phyloP scores from a whole-genome alignment of 1,284 basidiomycete species.

The Malassezia nana region DNA sequence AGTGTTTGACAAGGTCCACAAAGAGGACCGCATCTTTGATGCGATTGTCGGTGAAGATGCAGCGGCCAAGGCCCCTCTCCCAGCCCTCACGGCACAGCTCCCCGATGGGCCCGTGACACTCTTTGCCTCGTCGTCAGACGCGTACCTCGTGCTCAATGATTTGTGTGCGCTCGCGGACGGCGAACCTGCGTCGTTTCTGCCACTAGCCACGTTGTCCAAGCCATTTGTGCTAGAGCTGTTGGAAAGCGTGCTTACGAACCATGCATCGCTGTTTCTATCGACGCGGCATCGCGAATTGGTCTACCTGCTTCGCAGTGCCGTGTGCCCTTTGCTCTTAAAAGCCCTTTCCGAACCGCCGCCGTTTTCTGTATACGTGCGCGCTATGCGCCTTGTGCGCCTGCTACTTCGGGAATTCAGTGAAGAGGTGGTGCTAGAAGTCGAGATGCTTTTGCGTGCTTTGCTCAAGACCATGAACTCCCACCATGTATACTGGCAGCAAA shows the following conservation, averaged over 20 bases:
- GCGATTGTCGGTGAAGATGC: constrained; percentile 39
- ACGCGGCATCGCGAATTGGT: constrained; percentile 63
- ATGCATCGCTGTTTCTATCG: constrained; percentile 64
- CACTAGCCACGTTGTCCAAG: constrained; percentile 72
- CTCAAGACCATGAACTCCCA: constrained; percentile 21
- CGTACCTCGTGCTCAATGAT: constrained; percentile 58
- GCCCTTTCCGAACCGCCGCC: constrained; percentile 61
- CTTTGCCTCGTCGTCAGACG: constrained; percentile 71
- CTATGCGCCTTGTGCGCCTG: constrained; percentile 82
- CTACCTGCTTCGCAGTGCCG: constrained; percentile 70
- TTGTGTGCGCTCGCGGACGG: constrained; percentile 42
- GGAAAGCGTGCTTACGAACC: constrained; percentile 91
- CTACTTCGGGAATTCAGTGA: constrained; percentile 80
- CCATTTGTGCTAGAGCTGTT: constrained; percentile 92
- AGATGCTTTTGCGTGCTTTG: constrained; percentile 44
- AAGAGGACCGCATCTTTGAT: constrained; percentile 56
- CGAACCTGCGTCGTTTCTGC: constrained; percentile 70
- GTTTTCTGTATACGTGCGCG: constrained; percentile 79
- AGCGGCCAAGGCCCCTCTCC: constrained; percentile 35
- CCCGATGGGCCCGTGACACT: constrained; percentile 50
- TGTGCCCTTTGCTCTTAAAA: constrained; percentile 79
- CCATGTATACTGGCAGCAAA: constrained; percentile 32
- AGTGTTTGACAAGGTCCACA: constrained; percentile 83
- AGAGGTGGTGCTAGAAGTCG: constrained; percentile 52
- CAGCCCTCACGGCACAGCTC: constrained; percentile 33